Conservation (phyloP, 352 stramenopile genomes). For the Paralagenidium karlingii region DNA sequence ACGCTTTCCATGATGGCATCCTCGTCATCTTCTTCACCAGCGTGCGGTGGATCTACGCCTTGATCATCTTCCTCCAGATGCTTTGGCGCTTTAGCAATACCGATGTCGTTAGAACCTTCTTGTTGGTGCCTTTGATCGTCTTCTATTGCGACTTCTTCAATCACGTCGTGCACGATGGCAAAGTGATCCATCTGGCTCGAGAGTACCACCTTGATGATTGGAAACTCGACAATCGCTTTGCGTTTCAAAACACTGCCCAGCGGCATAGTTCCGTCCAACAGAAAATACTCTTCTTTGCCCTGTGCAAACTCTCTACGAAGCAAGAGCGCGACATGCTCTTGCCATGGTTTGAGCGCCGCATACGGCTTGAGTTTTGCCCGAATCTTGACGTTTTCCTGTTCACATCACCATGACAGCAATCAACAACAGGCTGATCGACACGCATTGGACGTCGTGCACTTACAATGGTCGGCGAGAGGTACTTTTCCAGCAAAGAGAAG, state of each 20-base stretch:
- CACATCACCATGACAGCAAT: background rate
- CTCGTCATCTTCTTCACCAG: too few species aligned
- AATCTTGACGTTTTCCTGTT: slow-evolving; percentile 60
- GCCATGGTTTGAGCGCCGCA: slow-evolving; percentile 28
- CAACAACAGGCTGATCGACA: background rate
- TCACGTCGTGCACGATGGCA: slow-evolving; percentile 42
- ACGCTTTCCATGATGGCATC: too few species aligned
- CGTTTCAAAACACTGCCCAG: slow-evolving; percentile 66
- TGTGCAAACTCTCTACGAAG: slow-evolving; percentile 69
- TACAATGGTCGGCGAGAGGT: slow-evolving; percentile 44
- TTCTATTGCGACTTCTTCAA: slow-evolving; percentile 30
- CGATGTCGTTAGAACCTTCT: too few species aligned
- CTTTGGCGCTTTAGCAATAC: too few species aligned
- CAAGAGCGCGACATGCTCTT: slow-evolving; percentile 39
- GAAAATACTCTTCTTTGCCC: slow-evolving; percentile 58
- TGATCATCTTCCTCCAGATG: too few species aligned
- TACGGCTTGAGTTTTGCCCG: slow-evolving; percentile 65
- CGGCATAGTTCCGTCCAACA: slow-evolving; percentile 36
- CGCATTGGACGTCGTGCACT: slow-evolving; percentile 1
- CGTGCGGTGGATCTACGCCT: too few species aligned
- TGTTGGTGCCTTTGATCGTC: background rate
- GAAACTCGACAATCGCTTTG: slow-evolving; percentile 72
- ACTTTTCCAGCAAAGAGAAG: slow-evolving; percentile 41
- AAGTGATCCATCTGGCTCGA: slow-evolving; percentile 33
- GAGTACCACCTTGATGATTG: slow-evolving; percentile 47